phyloP scores from a whole-genome alignment of 2,329 filamentous ascomycete genomes.

The Epichloe gansuensis region DNA sequence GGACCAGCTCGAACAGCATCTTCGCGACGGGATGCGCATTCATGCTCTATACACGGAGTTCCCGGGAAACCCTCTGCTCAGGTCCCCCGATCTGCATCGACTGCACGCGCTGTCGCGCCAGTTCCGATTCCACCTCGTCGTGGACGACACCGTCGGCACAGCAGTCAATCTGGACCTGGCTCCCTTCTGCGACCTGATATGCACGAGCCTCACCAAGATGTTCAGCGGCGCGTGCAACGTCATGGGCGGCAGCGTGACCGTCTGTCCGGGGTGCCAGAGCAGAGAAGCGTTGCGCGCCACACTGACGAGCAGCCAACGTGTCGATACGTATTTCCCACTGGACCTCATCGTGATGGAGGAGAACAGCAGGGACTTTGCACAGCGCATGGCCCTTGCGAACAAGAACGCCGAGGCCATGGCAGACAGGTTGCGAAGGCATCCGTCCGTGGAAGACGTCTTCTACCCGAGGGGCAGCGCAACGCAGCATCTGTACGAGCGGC shows the following conservation, averaged over 20 bases:
- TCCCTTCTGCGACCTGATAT: conserved; percentile 31
- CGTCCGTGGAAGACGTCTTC: conserved; percentile 17
- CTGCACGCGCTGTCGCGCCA: conserved; percentile 18
- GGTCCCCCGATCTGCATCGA: conserved; percentile 16
- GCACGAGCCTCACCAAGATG: conserved; percentile 40
- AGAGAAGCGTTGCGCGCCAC: conserved; percentile 18
- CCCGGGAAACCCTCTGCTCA: conserved; percentile 20
- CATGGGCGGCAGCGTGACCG: conserved; percentile 32
- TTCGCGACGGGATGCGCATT: conserved; percentile 24
- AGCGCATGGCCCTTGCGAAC: conserved; percentile 18
- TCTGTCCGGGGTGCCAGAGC: conserved; percentile 28
- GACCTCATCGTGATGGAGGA: conserved; percentile 20
- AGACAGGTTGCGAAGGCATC: conserved; percentile 15
- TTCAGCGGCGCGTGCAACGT: conserved; percentile 43
- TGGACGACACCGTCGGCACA: conserved; percentile 33
- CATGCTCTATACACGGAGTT: conserved; percentile 35
- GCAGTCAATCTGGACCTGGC: conserved; percentile 34
- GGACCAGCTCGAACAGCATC: conserved; percentile 24
- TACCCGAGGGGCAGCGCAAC: conserved; percentile 29
- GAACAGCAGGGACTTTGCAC: conserved; percentile 26
- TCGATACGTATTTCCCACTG: conserved; percentile 13
- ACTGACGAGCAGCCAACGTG: conserved; percentile 11
- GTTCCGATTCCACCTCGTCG: conserved; percentile 26
- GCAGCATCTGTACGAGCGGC: conserved; percentile 18
- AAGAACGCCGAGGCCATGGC: conserved; percentile 15